Evolutionary conservation across 139 green algal genomes (phyloP).

Genomic region (Zygnema circumcarinatum): DNA sequence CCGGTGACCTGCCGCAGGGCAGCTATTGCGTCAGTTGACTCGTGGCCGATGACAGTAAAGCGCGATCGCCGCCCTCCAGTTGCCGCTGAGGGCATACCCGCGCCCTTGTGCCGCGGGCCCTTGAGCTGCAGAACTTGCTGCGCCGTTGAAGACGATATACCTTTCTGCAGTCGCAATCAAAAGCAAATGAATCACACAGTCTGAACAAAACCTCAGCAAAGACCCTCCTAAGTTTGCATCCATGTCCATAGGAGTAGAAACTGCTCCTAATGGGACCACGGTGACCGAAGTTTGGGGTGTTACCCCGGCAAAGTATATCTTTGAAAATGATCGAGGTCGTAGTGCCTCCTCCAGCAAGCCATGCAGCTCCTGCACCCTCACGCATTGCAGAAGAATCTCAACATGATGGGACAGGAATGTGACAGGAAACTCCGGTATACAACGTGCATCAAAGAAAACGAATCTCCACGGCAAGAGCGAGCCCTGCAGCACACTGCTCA

Average conservation of each 20-base stretch:
- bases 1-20: not conserved
- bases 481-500: no score
- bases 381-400: not conserved
- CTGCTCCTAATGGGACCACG: not conserved
- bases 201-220: not conserved
- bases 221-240: not conserved
- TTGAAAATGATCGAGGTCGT: not conserved
- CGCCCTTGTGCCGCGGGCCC: not conserved
- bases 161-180: not conserved
- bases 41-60: slow-evolving; percentile 5
- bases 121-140: slow-evolving; percentile 10
- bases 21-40: slow-evolving; percentile 1
- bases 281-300: not conserved
- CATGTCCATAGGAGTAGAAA: not conserved
- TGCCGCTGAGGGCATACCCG: not conserved
- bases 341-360: not conserved
- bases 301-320: not conserved
- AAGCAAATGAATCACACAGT: not conserved
- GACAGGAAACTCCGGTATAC: slow-evolving; percentile 23
- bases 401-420: not conserved
- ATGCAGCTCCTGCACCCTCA: slow-evolving; percentile 7
- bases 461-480: not conserved
- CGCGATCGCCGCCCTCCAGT: not conserved
- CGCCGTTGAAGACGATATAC: not conserved
- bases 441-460: not conserved